phyloP scores from a whole-genome alignment of 768 basidiomycete species.

The Ramaria sp. region DNA sequence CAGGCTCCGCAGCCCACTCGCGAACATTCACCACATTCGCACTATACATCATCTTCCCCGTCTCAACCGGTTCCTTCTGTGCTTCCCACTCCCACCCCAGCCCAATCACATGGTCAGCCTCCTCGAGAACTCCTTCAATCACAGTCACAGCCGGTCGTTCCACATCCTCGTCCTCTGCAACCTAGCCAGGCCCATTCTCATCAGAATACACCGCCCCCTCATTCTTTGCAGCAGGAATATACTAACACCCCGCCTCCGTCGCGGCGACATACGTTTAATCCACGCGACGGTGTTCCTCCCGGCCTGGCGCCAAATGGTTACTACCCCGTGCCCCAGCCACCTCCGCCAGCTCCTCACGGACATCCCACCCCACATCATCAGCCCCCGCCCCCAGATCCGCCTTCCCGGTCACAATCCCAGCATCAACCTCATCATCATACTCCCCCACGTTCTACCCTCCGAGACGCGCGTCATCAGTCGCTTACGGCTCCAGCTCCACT shows the following conservation, averaged over 20 bases:
- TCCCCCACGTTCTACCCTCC: not conserved
- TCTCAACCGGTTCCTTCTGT: not conserved
- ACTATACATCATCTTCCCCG: not conserved
- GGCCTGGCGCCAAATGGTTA: not conserved
- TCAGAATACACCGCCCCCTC: not conserved
- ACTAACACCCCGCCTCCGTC: not conserved
- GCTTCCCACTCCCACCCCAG: not conserved
- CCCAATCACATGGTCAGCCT: not conserved
- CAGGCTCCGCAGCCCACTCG: not conserved
- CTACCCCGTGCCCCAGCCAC: not conserved
- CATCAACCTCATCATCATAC: not conserved
- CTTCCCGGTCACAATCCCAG: not conserved
- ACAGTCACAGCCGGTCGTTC: not conserved
- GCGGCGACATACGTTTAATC: not conserved
- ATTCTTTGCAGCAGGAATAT: not conserved
- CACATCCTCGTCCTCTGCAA: not conserved
- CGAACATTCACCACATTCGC: not conserved
- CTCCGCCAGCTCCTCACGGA: not conserved
- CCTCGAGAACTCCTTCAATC: not conserved
- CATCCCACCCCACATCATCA: not conserved
- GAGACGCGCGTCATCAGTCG: not conserved
- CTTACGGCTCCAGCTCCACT: not conserved
- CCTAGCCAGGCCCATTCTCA: not conserved
- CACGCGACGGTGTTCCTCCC: not conserved
- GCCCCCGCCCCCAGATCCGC: not conserved